phyloP scores from a whole-genome alignment of 1,139 yeast genomes.

The Yamadazyma epiphylla region DNA sequence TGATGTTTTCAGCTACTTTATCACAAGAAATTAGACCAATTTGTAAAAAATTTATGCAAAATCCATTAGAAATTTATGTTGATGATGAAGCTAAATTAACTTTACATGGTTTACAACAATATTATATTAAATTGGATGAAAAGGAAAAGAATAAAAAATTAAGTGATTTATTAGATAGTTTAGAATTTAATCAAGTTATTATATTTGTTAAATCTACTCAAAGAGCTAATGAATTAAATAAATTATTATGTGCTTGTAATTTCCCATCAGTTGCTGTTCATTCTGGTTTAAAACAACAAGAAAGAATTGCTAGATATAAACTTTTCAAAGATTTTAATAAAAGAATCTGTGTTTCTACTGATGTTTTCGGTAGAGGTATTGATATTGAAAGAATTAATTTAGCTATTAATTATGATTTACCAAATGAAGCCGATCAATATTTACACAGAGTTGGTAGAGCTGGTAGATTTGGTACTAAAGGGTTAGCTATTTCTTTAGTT shows the following conservation, averaged over 20 bases:
- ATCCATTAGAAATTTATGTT: constrained; percentile 94
- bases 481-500: constrained; percentile 91
- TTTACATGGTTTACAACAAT: constrained; percentile 96
- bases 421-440: constrained; percentile 92
- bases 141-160: constrained; percentile 91
- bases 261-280: constrained; percentile 98
- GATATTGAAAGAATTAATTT: constrained; percentile 98
- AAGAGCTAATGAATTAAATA: constrained; percentile 91
- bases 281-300: constrained; percentile 94
- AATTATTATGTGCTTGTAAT: constrained; percentile 84
- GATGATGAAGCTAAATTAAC: constrained; percentile 98
- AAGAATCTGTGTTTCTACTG: constrained; percentile 98
- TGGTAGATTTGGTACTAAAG: constrained; percentile 99
- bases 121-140: constrained; percentile 84
- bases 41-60: constrained; percentile 97
- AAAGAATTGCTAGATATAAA: constrained; percentile 95
- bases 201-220: constrained; percentile 90
- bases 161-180: constrained; percentile 86
- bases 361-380: constrained; percentile 98
- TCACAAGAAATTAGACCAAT: constrained; percentile 94
- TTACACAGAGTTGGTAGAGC: constrained; percentile 99
- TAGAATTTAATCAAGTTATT: constrained; percentile 97
- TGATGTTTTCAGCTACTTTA: constrained; percentile 98
- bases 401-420: constrained; percentile 95
- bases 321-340: constrained; percentile 96